Evolutionary conservation across 257 asterid genomes (phyloP).

Genomic region (Solanum rostratum): DNA sequence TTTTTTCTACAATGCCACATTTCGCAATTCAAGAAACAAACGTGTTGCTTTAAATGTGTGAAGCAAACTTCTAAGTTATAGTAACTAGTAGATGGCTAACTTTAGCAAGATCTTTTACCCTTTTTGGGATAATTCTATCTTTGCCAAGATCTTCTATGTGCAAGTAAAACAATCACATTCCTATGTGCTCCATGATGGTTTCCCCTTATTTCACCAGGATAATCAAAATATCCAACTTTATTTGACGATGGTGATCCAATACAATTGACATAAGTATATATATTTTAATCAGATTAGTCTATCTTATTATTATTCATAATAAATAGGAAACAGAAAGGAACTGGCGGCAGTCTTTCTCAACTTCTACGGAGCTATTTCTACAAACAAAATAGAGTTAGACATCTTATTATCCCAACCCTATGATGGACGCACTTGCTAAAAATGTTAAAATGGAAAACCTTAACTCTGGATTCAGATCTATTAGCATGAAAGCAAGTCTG

Average conservation of each 20-base stretch:
- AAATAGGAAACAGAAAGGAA: background rate
- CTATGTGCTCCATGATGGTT: background rate
- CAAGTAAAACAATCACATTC: background rate
- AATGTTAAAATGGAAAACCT: background rate
- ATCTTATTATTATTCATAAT: background rate
- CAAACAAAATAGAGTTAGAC: background rate
- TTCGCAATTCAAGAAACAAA: background rate
- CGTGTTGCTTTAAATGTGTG: background rate
- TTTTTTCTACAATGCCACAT: background rate
- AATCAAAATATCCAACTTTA: background rate
- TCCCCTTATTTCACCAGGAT: background rate
- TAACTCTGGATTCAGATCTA: background rate
- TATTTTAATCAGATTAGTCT: background rate
- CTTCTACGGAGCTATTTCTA: background rate
- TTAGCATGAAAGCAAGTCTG: background rate
- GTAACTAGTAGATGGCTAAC: background rate
- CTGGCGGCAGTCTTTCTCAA: background rate
- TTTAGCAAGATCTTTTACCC: background rate
- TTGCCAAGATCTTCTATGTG: background rate
- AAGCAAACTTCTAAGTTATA: background rate
- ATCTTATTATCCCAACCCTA: background rate
- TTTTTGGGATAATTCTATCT: background rate
- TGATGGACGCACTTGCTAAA: background rate
- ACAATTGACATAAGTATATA: background rate
- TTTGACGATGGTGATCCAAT: background rate